Conservation (phyloP, 371 early-diverging fungal genomes). For the Rhizopus stolonifer region DNA sequence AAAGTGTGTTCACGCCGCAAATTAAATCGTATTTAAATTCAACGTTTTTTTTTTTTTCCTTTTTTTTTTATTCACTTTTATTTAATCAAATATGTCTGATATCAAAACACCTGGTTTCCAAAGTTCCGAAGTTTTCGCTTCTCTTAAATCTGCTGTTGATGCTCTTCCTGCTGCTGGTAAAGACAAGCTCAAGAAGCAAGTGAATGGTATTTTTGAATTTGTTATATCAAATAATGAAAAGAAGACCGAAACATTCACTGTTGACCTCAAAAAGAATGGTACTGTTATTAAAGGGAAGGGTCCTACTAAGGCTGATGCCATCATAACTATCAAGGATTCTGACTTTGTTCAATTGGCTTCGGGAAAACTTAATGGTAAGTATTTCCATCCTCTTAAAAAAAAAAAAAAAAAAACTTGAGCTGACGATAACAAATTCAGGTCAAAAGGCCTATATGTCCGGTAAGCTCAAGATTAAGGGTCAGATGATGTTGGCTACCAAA, state of each 20-base stretch:
- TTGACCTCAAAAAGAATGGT: slow-evolving; percentile 74
- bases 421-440: slow-evolving; percentile 7
- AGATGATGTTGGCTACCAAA: slow-evolving; percentile 84
- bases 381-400: background rate
- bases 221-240: slow-evolving; percentile 68
- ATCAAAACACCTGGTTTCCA: slow-evolving; percentile 47
- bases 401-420: slow-evolving; percentile 5
- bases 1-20: no score
- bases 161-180: slow-evolving; percentile 29
- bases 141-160: slow-evolving; percentile 36
- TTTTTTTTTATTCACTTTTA: background rate
- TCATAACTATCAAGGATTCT: slow-evolving; percentile 63
- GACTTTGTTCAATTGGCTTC: slow-evolving; percentile 84
- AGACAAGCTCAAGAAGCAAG: slow-evolving; percentile 48
- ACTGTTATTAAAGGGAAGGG: slow-evolving; percentile 65
- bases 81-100: slow-evolving; percentile 32
- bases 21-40: background rate
- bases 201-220: slow-evolving; percentile 86
- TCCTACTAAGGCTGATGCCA: slow-evolving; percentile 64
- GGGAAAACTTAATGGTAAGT: slow-evolving; percentile 72
- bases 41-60: background rate
- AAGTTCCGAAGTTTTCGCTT: slow-evolving; percentile 44
- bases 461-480: slow-evolving; percentile 84
- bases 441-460: slow-evolving; percentile 85
- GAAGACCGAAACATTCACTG: slow-evolving; percentile 70